These are phyloP conservation scores for Mycena albidolilacea DNA, from an alignment of 768 basidiomycete genomes.

Conservation along the genomic window DNA sequence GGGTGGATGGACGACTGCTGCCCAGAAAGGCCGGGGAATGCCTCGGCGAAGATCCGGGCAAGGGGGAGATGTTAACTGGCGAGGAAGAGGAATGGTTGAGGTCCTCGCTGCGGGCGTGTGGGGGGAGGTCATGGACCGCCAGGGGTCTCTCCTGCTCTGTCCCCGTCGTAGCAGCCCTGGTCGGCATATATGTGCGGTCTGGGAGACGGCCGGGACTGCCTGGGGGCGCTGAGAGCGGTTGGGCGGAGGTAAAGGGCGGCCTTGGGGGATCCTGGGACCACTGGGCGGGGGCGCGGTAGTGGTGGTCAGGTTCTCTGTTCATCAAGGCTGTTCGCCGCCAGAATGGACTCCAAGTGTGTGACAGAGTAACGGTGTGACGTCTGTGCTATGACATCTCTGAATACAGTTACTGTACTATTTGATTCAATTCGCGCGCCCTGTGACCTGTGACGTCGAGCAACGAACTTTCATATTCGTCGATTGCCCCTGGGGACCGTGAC, in stretches of 20 bases:
- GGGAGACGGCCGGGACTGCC: slow-evolving; percentile 27
- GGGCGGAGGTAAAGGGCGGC: slow-evolving; percentile 5
- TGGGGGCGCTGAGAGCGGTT: slow-evolving; percentile 22
- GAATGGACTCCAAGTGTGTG: slow-evolving; percentile 4
- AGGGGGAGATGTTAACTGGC: slow-evolving; percentile 44
- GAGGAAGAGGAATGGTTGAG: slow-evolving; percentile 67
- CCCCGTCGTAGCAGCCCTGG: slow-evolving; percentile 19
- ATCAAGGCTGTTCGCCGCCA: slow-evolving; percentile 24
- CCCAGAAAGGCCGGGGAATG: slow-evolving; percentile 45
- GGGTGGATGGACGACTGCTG: slow-evolving; percentile 71
- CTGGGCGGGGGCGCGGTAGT: background rate
- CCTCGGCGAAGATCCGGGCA: slow-evolving; percentile 39
- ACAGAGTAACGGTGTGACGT: background rate
- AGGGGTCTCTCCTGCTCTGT: slow-evolving; percentile 21
- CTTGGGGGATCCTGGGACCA: slow-evolving; percentile 19
- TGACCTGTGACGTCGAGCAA: too few species aligned
- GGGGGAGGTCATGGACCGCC: slow-evolving; percentile 36
- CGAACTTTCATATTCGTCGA: too few species aligned
- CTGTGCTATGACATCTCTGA: background rate
- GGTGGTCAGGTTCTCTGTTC: slow-evolving; percentile 39
- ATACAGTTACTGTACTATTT: too few species aligned
- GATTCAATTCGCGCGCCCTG: too few species aligned
- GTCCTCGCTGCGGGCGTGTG: slow-evolving; percentile 81
- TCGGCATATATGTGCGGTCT: slow-evolving; percentile 29
- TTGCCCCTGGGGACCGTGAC: too few species aligned